Conservation (phyloP, 2,329 filamentous ascomycete genomes). For the Piedraia hortae region DNA sequence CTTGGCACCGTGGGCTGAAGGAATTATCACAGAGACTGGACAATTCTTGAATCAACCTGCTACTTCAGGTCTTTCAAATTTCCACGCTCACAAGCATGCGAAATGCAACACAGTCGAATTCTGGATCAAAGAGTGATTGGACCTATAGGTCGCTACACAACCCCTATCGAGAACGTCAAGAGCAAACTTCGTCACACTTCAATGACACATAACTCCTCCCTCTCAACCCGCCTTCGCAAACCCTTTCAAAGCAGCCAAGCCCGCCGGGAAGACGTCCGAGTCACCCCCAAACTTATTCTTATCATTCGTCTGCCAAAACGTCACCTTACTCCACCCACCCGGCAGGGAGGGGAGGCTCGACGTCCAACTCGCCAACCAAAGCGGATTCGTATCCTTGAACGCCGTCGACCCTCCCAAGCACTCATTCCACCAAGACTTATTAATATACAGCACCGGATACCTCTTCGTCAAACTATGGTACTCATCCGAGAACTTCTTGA, state of each 20-base stretch:
- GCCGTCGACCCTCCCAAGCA: slow-evolving; percentile 24
- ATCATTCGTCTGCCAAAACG: neutral
- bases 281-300: neutral
- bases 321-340: neutral
- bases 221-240: too few relatives aligned
- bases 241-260: neutral
- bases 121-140: too few relatives aligned
- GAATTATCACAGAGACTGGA: too few relatives aligned
- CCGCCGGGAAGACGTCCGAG: neutral
- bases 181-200: too few relatives aligned
- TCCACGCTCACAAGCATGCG: too few relatives aligned
- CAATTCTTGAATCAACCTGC: too few relatives aligned
- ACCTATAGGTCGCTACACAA: too few relatives aligned
- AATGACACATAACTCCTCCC: too few relatives aligned
- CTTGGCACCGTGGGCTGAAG: too few relatives aligned
- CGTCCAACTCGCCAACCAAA: neutral
- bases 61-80: too few relatives aligned
- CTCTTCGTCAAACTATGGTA: slow-evolving; percentile 21
- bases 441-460: slow-evolving; percentile 27
- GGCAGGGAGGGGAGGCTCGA: neutral
- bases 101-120: too few relatives aligned
- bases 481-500: slow-evolving; percentile 24
- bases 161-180: too few relatives aligned
- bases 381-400: slow-evolving; percentile 10
- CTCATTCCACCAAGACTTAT: slow-evolving; percentile 24